Percentiles rank a stretch among this genome's conserved stretches.
These are phyloP conservation scores for Vanrija sp. DNA, from an alignment of 1,284 basidiomycete genomes.

Conservation along the genomic window DNA sequence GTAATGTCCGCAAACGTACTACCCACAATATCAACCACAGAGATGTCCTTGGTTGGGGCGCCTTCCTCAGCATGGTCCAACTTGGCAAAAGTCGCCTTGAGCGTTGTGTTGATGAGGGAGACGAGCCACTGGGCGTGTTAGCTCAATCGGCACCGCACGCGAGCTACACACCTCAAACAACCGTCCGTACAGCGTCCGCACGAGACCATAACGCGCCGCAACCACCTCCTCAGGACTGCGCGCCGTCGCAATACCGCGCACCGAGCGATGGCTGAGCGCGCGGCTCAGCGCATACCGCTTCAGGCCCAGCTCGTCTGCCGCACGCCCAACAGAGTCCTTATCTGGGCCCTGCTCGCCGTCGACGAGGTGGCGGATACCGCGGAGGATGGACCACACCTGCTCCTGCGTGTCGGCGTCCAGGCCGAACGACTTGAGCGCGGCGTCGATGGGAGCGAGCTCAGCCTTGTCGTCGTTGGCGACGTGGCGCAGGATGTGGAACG, in stretches of 20 bases:
- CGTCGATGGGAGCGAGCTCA: background rate
- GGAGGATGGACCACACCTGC: conserved; percentile 12
- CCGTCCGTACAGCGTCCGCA: conserved; percentile 17
- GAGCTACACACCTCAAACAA: conserved; percentile 6
- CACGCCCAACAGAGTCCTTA: background rate
- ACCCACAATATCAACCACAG: conserved; percentile 13
- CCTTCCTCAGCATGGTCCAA: too few species aligned
- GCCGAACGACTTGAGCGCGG: conserved; percentile 8
- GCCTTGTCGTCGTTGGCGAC: background rate
- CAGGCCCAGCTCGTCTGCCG: conserved; percentile 7
- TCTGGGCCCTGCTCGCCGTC: conserved; percentile 1
- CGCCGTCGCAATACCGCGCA: conserved; percentile 11
- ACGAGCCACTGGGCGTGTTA: conserved; percentile 13
- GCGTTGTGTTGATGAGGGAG: conserved; percentile 9
- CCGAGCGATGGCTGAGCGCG: conserved; percentile 11
- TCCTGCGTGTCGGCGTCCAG: conserved; percentile 9
- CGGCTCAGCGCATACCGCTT: conserved; percentile 8
- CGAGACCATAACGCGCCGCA: conserved; percentile 15
- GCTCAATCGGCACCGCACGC: background rate
- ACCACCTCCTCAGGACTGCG: conserved; percentile 13
- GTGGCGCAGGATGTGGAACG: conserved; percentile 14
- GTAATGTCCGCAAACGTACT: background rate
- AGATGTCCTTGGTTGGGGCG: background rate
- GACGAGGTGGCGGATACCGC: conserved; percentile 15
- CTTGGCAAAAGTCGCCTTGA: conserved; percentile 7